Conservation (phyloP, 2,329 filamentous ascomycete genomes). For the Sodiomyces alkalinus region DNA sequence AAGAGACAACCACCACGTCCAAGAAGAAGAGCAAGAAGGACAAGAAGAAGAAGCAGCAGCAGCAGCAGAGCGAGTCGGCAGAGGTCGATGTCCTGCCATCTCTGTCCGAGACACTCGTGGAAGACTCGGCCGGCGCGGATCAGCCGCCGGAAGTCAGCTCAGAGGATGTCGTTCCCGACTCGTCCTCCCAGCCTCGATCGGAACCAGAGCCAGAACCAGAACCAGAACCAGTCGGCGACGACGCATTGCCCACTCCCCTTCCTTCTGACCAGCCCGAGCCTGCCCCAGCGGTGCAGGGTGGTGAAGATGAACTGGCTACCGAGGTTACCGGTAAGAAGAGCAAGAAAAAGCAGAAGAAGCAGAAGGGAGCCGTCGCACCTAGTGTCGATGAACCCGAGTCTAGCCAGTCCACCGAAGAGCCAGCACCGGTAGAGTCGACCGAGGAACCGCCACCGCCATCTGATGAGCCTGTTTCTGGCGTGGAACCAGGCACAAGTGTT, state of each 20-base stretch:
- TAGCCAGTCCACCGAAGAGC: neutral
- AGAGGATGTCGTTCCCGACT: neutral
- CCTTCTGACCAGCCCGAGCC: neutral
- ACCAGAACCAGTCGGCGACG: no score
- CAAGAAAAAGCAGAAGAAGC: constrained; percentile 8
- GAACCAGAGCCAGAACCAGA: neutral
- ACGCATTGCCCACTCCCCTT: no score
- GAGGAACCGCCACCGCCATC: neutral
- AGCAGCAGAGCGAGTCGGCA: neutral
- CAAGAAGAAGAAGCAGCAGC: constrained; percentile 11
- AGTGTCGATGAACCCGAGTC: neutral
- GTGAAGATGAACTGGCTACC: constrained; percentile 5
- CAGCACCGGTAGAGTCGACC: neutral
- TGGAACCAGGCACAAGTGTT: neutral
- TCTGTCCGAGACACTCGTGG: neutral
- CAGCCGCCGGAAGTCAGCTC: constrained; percentile 1
- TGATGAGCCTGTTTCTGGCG: neutral
- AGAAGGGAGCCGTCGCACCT: constrained; percentile 1
- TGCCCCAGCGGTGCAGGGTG: constrained; percentile 3
- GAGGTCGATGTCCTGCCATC: neutral
- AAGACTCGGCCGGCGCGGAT: constrained; percentile 4
- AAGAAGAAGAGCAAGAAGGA: constrained; percentile 18
- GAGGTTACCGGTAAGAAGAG: constrained; percentile 11
- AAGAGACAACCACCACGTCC: constrained; percentile 10
- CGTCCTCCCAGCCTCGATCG: neutral